phyloP scores from a whole-genome alignment of 2,329 filamentous ascomycete species.

The Corynespora cassiicola region DNA sequence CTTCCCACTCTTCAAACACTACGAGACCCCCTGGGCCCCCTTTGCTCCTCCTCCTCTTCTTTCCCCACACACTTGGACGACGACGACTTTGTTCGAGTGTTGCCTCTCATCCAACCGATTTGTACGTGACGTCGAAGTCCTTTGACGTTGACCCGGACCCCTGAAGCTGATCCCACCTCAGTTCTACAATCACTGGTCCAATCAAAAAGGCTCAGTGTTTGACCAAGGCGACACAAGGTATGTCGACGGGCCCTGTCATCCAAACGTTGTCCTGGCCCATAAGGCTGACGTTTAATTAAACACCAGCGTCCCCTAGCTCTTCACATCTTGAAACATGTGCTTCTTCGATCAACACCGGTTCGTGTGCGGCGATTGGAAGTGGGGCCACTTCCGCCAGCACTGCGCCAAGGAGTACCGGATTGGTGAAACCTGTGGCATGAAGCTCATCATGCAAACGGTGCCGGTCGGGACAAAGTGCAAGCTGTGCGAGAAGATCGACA shows the following conservation, averaged over 20 bases:
- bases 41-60: conserved; percentile 28
- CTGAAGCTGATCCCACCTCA: conserved; percentile 35
- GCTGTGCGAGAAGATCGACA: conserved; percentile 87
- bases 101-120: conserved; percentile 40
- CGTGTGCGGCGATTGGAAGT: conserved; percentile 89
- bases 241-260: conserved; percentile 28
- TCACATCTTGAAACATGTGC: conserved; percentile 71
- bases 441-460: conserved; percentile 79
- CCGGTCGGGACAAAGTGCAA: conserved; percentile 73
- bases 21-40: too few species aligned
- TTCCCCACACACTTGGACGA: conserved; percentile 10
- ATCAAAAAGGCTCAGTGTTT: conserved; percentile 27
- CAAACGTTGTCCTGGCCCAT: conserved; percentile 34
- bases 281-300: conserved; percentile 37
- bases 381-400: conserved; percentile 90
- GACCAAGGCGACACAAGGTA: conserved; percentile 35
- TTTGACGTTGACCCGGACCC: conserved; percentile 27
- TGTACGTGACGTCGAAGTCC: conserved; percentile 32
- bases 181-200: conserved; percentile 27
- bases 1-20: conserved; percentile 38
- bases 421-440: conserved; percentile 95
- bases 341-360: conserved; percentile 93
- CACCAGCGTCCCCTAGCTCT: conserved; percentile 36
- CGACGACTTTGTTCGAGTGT: conserved; percentile 17
- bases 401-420: conserved; percentile 95